A percentile compares a stretch with the other conserved stretches of the same genome.
phyloP scores from a whole-genome alignment of 768 basidiomycete species.

The Candolleomyces efflorescens region DNA sequence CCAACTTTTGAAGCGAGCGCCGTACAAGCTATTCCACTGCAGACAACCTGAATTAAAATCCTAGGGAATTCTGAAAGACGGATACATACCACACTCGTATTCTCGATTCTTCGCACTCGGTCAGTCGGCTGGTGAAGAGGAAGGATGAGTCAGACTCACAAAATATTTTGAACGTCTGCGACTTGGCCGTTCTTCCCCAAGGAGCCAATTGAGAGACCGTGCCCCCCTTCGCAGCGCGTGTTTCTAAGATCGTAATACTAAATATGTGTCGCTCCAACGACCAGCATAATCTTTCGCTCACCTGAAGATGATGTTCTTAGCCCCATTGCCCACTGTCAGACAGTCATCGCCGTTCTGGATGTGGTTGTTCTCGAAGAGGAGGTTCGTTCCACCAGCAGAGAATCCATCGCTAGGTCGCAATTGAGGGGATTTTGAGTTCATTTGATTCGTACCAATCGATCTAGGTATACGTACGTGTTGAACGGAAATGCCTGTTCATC shows the following conservation, averaged over 20 bases:
- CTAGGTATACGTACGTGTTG: constrained; percentile 44
- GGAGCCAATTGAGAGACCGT: constrained; percentile 58
- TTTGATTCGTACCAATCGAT: background rate
- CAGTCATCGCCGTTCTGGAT: constrained; percentile 63
- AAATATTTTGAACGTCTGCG: constrained; percentile 52
- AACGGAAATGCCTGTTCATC: constrained; percentile 48
- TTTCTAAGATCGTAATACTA: constrained; percentile 26
- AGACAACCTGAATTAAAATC: background rate
- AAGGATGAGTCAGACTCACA: constrained; percentile 33
- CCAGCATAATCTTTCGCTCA: no score
- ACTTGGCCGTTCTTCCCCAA: constrained; percentile 40
- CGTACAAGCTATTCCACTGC: constrained; percentile 50
- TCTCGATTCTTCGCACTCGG: constrained; percentile 33
- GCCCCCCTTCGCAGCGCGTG: constrained; percentile 52
- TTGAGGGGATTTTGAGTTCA: background rate
- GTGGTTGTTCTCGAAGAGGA: constrained; percentile 56
- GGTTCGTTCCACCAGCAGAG: constrained; percentile 51
- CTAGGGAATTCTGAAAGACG: background rate
- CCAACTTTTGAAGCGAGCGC: constrained; percentile 67
- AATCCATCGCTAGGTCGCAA: constrained; percentile 29
- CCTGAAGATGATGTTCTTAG: constrained; percentile 51
- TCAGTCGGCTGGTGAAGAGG: background rate
- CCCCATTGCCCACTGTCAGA: constrained; percentile 52
- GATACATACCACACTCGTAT: constrained; percentile 35
- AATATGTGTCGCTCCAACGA: background rate